phyloP scores from a whole-genome alignment of 2,329 filamentous ascomycete species.

The Periconia sp. region DNA sequence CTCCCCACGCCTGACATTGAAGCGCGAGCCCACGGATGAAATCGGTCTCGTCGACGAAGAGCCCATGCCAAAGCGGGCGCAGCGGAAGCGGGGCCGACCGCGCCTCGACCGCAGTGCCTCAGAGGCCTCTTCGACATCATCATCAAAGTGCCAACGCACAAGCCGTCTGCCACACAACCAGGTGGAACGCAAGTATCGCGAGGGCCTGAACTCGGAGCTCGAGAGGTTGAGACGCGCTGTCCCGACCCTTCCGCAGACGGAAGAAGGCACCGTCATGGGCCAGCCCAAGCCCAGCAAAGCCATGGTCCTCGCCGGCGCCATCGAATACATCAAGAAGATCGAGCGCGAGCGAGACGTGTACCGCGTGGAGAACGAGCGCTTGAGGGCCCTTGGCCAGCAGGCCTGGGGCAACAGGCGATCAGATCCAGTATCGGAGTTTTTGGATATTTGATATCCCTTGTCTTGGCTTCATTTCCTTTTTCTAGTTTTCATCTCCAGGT shows the following conservation, averaged over 20 bases:
- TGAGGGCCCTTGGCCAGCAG: too few species aligned
- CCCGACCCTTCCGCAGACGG: conserved; percentile 37
- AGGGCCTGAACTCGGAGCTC: conserved; percentile 36
- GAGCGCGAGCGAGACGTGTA: conserved; percentile 36
- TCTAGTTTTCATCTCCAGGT: too few species aligned
- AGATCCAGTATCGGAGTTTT: too few species aligned
- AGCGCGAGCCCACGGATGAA: conserved; percentile 38
- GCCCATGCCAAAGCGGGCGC: conserved; percentile 30
- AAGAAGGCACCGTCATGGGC: conserved; percentile 29
- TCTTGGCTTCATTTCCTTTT: too few species aligned
- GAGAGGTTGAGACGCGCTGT: conserved; percentile 36
- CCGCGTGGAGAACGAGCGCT: conserved; percentile 31
- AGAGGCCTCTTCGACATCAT: conserved; percentile 19
- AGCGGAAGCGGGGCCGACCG: conserved; percentile 40
- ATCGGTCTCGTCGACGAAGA: too few species aligned
- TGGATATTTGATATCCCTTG: too few species aligned
- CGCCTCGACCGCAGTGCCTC: conserved; percentile 30
- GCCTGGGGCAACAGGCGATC: too few species aligned
- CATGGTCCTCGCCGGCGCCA: conserved; percentile 38
- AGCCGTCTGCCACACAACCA: conserved; percentile 44
- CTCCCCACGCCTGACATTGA: conserved; percentile 32
- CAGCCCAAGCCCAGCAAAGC: conserved; percentile 42
- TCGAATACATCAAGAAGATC: conserved; percentile 39
- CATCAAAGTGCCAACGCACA: conserved; percentile 26
- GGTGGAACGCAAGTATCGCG: conserved; percentile 40